phyloP scores from a whole-genome alignment of 805 yeast species.

The Komagataella kurtzmanii region DNA sequence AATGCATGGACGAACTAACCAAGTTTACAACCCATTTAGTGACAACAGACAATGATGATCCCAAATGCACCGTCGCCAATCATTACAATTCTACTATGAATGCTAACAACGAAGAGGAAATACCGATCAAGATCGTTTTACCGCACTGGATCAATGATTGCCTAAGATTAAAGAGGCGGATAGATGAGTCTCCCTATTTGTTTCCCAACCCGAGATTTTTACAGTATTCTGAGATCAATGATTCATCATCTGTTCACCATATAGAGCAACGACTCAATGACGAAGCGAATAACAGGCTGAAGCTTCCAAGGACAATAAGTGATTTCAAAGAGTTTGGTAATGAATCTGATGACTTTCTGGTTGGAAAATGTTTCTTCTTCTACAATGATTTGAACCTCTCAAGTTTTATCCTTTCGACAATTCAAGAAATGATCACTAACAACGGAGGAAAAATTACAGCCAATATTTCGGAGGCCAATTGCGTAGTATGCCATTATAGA shows the following conservation, averaged over 20 bases:
- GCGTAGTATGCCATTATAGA: slow-evolving; percentile 51
- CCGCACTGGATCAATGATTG: slow-evolving; percentile 79
- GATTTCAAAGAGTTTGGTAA: slow-evolving; percentile 3
- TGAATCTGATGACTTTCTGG: slow-evolving; percentile 17
- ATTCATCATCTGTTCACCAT: slow-evolving; percentile 4
- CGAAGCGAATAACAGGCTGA: neutral
- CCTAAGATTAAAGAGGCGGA: slow-evolving; percentile 31
- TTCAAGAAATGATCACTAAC: slow-evolving; percentile 28
- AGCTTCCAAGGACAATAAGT: neutral
- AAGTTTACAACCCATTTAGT: slow-evolving; percentile 71
- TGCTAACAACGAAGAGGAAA: slow-evolving; percentile 9
- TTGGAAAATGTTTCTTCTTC: slow-evolving; percentile 33
- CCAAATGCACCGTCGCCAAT: slow-evolving; percentile 44
- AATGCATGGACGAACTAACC: slow-evolving; percentile 45
- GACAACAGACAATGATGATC: slow-evolving; percentile 37
- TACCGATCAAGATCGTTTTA: slow-evolving; percentile 39
- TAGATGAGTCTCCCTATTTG: slow-evolving; percentile 41
- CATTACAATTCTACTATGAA: slow-evolving; percentile 18
- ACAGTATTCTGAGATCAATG: slow-evolving; percentile 1
- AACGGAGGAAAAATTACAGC: slow-evolving; percentile 40
- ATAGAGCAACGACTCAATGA: neutral
- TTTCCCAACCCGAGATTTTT: slow-evolving; percentile 21
- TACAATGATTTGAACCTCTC: slow-evolving; percentile 45
- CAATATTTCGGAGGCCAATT: slow-evolving; percentile 18
- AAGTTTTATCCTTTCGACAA: slow-evolving; percentile 21